Conservation (phyloP, 1,284 basidiomycete species). For the Microbotryum silenes-acaulis region DNA sequence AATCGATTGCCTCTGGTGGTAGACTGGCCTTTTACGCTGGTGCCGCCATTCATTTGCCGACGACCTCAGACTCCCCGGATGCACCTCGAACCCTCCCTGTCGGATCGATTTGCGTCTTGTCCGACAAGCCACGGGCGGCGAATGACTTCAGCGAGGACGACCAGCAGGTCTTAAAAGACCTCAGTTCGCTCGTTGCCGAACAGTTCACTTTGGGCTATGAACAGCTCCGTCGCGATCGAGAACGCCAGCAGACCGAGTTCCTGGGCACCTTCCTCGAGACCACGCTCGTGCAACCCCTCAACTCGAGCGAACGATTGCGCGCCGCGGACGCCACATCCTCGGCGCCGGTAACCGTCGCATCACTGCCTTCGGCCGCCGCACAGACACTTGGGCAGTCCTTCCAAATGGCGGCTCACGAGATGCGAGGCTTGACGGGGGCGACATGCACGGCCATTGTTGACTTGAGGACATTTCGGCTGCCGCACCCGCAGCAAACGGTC, state of each 20-base stretch:
- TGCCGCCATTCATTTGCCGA: slow-evolving; percentile 14
- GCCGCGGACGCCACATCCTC: not conserved
- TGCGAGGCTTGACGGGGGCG: slow-evolving; percentile 4
- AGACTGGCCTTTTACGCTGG: slow-evolving; percentile 18
- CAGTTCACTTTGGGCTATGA: slow-evolving; percentile 16
- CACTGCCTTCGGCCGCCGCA: no score
- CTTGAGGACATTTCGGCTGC: slow-evolving; percentile 11
- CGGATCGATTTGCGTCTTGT: slow-evolving; percentile 22
- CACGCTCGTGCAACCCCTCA: slow-evolving; percentile 8
- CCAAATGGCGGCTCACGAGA: slow-evolving; percentile 2
- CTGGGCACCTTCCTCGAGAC: slow-evolving; percentile 8
- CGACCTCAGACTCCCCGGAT: not conserved
- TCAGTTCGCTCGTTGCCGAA: not conserved
- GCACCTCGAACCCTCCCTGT: slow-evolving; percentile 1
- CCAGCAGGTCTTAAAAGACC: slow-evolving; percentile 13
- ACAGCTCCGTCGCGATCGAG: slow-evolving; percentile 2
- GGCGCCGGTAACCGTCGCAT: not conserved
- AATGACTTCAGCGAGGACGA: slow-evolving; percentile 13
- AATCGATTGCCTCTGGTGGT: slow-evolving; percentile 12
- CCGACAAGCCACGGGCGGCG: not conserved
- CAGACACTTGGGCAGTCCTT: slow-evolving; percentile 1
- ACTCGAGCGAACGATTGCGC: slow-evolving; percentile 3
- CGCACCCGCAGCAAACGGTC: not conserved
- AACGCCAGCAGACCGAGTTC: slow-evolving; percentile 10
- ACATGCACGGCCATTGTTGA: slow-evolving; percentile 11